Evolutionary conservation across 2,329 filamentous ascomycete genomes (phyloP).

Genomic region (Phaeosphaeriaceae sp.): DNA sequence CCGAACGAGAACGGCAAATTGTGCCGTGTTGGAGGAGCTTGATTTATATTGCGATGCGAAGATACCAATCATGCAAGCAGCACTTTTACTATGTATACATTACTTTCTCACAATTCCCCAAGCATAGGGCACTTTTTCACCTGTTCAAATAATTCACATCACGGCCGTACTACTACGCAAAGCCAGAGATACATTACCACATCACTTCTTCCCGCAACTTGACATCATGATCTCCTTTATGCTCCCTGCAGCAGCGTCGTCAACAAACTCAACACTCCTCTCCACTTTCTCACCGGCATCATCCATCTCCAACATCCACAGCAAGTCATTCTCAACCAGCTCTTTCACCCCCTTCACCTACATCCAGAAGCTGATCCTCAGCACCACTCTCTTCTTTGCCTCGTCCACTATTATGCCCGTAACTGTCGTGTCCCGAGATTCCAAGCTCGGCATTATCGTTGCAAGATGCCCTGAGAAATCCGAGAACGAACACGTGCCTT

Average conservation of each 20-base stretch:
- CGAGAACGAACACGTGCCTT: conserved; percentile 18
- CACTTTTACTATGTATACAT: background rate
- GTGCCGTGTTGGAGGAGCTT: conserved; percentile 30
- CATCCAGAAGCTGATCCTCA: conserved; percentile 37
- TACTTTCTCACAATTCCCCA: background rate
- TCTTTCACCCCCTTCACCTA: conserved; percentile 16
- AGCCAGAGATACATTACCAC: background rate
- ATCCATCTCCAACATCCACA: conserved; percentile 42
- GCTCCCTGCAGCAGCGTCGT: conserved; percentile 29
- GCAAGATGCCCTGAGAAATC: conserved; percentile 30
- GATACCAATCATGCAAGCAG: background rate
- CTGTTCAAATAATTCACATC: background rate
- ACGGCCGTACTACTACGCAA: background rate
- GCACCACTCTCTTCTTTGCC: conserved; percentile 22
- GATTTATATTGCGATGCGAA: background rate
- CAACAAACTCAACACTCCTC: conserved; percentile 41
- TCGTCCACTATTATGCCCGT: conserved; percentile 37
- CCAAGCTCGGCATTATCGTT: conserved; percentile 26
- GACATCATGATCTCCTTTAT: conserved; percentile 24
- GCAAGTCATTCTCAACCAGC: conserved; percentile 38
- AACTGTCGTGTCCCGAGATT: conserved; percentile 29
- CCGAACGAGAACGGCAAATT: conserved; percentile 47
- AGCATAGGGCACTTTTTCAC: background rate
- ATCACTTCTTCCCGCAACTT: background rate
- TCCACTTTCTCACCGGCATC: conserved; percentile 23